Evolutionary conservation across 1,139 yeast species (phyloP).

Genomic region (Saccharomyces pastorianus): DNA sequence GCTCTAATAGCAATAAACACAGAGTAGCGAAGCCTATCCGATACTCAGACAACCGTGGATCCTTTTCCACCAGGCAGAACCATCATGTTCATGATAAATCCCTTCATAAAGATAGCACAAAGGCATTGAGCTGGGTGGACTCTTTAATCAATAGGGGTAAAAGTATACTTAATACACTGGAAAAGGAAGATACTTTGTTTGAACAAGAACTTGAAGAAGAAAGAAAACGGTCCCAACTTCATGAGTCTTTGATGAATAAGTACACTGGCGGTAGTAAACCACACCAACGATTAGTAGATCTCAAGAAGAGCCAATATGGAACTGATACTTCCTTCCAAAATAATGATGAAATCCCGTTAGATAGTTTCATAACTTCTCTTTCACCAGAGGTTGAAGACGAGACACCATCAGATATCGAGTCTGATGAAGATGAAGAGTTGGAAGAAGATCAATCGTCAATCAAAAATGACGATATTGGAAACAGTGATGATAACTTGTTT

Average conservation of each 20-base stretch:
- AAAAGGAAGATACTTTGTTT: constrained; percentile 19
- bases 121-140: constrained; percentile 43
- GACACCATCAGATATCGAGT: background rate
- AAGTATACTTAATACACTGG: constrained; percentile 34
- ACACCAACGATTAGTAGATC: background rate
- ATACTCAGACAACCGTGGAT: background rate
- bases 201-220: constrained; percentile 1
- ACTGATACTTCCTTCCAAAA: constrained; percentile 17
- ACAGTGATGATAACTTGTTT: background rate
- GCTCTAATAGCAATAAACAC: background rate
- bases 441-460: background rate
- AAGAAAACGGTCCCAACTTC: background rate
- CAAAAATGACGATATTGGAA: background rate
- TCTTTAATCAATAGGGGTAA: constrained; percentile 37
- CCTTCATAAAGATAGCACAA: background rate
- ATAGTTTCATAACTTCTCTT: constrained; percentile 10
- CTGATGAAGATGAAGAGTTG: constrained; percentile 2
- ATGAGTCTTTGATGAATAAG: background rate
- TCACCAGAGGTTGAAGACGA: background rate
- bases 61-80: background rate
- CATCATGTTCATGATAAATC: background rate
- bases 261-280: background rate
- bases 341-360: constrained; percentile 13
- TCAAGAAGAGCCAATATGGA: constrained; percentile 3
- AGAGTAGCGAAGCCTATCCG: background rate